Conservation (phyloP, 2,329 filamentous ascomycete genomes). For the Mycocentrospora acerina region DNA sequence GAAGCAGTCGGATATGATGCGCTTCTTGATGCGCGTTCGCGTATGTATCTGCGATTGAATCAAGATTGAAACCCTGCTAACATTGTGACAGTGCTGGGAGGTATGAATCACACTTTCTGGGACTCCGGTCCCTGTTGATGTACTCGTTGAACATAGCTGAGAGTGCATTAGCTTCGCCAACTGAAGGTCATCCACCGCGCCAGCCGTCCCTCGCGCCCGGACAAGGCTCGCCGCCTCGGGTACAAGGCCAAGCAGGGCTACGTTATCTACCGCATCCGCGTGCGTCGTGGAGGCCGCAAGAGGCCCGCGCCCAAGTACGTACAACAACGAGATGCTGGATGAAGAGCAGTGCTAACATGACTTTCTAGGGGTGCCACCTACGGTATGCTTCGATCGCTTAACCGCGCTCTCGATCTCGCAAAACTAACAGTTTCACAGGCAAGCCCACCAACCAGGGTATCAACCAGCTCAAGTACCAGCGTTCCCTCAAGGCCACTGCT, state of each 20-base stretch:
- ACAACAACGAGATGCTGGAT: not conserved
- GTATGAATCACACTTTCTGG: slow-evolving; percentile 53
- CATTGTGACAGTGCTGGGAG: slow-evolving; percentile 78
- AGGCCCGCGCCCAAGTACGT: slow-evolving; percentile 75
- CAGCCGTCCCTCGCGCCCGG: slow-evolving; percentile 94
- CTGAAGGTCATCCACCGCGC: slow-evolving; percentile 99
- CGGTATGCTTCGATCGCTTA: slow-evolving; percentile 61
- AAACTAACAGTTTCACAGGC: slow-evolving; percentile 59
- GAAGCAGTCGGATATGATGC: slow-evolving; percentile 99
- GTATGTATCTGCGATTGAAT: slow-evolving; percentile 30
- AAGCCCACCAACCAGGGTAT: slow-evolving; percentile 99
- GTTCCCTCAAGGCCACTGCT: slow-evolving; percentile 93
- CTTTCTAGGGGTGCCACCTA: slow-evolving; percentile 81
- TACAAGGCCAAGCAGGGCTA: slow-evolving; percentile 99
- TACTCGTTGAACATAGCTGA: slow-evolving; percentile 99
- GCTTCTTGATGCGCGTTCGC: slow-evolving; percentile 91
- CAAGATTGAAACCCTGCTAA: slow-evolving; percentile 26
- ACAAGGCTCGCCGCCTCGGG: slow-evolving; percentile 99
- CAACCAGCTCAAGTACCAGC: slow-evolving; percentile 99
- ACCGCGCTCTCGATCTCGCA: slow-evolving; percentile 1
- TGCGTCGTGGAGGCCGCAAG: slow-evolving; percentile 99
- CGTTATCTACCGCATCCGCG: slow-evolving; percentile 99
- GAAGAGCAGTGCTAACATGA: slow-evolving; percentile 26
- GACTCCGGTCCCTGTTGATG: slow-evolving; percentile 47
- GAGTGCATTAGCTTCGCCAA: slow-evolving; percentile 99